Conservation (phyloP, 805 yeast genomes). For the Myxozyma geophila region DNA sequence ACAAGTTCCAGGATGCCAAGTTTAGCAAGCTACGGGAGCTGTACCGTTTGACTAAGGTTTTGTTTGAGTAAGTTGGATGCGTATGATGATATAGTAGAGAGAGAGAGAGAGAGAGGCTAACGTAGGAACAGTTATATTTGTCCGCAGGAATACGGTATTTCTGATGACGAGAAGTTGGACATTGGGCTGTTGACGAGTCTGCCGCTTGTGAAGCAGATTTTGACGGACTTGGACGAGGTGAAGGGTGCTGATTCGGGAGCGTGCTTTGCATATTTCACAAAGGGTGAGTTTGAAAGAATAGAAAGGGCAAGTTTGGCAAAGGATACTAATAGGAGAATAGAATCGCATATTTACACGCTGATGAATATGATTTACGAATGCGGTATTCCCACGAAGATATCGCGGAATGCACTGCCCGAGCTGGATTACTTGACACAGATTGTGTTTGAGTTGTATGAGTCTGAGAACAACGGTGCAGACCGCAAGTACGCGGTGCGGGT, state of each 20-base stretch:
- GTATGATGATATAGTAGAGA: background rate
- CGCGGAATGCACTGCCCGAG: constrained; percentile 94
- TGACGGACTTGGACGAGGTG: constrained; percentile 79
- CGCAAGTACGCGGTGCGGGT: constrained; percentile 88
- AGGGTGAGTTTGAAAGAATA: constrained; percentile 43
- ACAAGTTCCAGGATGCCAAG: constrained; percentile 27
- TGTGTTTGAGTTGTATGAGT: constrained; percentile 87
- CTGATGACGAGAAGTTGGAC: constrained; percentile 91
- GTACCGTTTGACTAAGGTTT: constrained; percentile 84
- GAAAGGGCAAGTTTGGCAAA: background rate
- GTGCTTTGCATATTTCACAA: constrained; percentile 88
- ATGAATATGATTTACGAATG: constrained; percentile 89
- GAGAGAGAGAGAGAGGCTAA: background rate
- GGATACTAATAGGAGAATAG: constrained; percentile 44
- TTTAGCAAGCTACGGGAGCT: constrained; percentile 70
- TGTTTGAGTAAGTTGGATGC: constrained; percentile 70
- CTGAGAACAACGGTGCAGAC: constrained; percentile 43
- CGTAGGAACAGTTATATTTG: constrained; percentile 58
- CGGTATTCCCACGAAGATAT: constrained; percentile 91
- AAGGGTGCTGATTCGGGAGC: constrained; percentile 80
- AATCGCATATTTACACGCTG: constrained; percentile 92
- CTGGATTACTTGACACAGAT: constrained; percentile 94
- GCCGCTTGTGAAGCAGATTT: constrained; percentile 87
- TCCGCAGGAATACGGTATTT: constrained; percentile 98
- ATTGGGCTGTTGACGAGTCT: constrained; percentile 92